phyloP scores from a whole-genome alignment of 139 green algal genomes.

The Mychonastes homosphaera region DNA sequence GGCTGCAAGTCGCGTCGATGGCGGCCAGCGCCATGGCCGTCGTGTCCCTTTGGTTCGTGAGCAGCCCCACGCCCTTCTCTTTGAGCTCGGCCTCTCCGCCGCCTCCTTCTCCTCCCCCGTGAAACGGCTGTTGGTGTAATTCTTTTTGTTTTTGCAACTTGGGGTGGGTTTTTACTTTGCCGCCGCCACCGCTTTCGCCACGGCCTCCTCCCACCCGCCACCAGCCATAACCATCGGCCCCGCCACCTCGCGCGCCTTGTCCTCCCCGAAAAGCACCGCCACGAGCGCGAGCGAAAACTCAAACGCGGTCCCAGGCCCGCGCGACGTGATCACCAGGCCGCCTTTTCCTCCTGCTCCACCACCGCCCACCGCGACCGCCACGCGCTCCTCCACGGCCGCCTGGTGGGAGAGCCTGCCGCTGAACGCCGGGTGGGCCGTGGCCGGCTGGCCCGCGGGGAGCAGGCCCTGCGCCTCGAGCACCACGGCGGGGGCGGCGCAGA shows the following conservation, averaged over 20 bases:
- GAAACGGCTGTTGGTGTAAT: too few species aligned
- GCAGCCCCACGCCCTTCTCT: too few species aligned
- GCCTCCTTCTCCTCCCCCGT: too few species aligned
- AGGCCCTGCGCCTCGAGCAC: constrained; percentile 73
- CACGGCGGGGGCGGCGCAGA: constrained; percentile 90
- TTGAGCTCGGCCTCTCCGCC: too few species aligned
- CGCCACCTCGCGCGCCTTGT: constrained; percentile 76
- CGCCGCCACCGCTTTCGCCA: neutral
- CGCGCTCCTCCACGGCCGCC: constrained; percentile 47
- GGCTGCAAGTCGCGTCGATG: too few species aligned
- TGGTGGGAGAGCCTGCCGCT: constrained; percentile 55
- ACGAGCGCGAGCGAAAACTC: constrained; percentile 91
- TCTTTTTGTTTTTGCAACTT: neutral
- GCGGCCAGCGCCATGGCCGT: too few species aligned
- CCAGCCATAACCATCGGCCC: constrained; percentile 82
- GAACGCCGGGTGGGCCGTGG: constrained; percentile 87
- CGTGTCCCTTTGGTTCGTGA: too few species aligned
- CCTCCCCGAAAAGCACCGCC: constrained; percentile 70
- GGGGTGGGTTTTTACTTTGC: neutral
- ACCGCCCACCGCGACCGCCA: too few species aligned
- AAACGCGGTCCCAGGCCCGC: constrained; percentile 83
- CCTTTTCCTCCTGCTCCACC: too few species aligned
- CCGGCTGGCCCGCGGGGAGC: constrained; percentile 46
- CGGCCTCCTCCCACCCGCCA: neutral
- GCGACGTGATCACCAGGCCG: constrained; percentile 68